Evolutionary conservation across 2,329 filamentous ascomycete genomes (phyloP), one percentile per base, ranked within the genome.

Genomic region (Penicillium hesseltinei): DNA sequence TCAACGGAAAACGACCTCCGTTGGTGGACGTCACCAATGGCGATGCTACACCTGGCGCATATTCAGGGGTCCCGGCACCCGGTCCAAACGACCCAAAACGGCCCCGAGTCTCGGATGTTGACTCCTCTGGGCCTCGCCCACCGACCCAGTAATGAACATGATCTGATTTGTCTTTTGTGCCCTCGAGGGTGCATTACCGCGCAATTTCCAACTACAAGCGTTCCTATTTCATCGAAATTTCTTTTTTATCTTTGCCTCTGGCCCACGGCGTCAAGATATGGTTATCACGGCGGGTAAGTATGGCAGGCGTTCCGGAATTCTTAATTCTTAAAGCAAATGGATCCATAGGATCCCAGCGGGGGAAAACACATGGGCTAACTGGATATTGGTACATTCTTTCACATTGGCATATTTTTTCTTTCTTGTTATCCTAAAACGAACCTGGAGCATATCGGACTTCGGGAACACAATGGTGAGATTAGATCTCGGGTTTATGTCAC

Each of bases 21-120:
- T 62, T 80, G 27, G 71, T 66, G n/a, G 77, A 79, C 56, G 69
- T 79, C 49, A 79, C 77, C n/a, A 80, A 80, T 62, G 69, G 68
- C 33, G 61, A 60, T 23, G 48, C 64, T 25, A 58, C 57, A 11
- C 39, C 68, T 31, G 62, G 62, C 15, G 56, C 60, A 31, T 61
- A 58, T 49, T 62, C 66, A 52, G 52, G 61, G 59, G 60, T 68
- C 54, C 68, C 73, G 31, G 51, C 47, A 7, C 49, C 62, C 47
- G 63, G 61, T 21, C 54, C 63, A 7, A 69, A 64, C 49, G 73
- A 75, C 44, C 67, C 68, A 4, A 76, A 76, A 60, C 67, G 71
- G 40, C 66, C 64, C 4, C 73, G 61, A 51, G 58, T 71, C 39
- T 63, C 66, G 17, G 67, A 66, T 25, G 54, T 58, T 21, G 44